Evolutionary conservation across 75 land plant genomes (phyloP).

Genomic region (Isoetes taiwanensis): DNA sequence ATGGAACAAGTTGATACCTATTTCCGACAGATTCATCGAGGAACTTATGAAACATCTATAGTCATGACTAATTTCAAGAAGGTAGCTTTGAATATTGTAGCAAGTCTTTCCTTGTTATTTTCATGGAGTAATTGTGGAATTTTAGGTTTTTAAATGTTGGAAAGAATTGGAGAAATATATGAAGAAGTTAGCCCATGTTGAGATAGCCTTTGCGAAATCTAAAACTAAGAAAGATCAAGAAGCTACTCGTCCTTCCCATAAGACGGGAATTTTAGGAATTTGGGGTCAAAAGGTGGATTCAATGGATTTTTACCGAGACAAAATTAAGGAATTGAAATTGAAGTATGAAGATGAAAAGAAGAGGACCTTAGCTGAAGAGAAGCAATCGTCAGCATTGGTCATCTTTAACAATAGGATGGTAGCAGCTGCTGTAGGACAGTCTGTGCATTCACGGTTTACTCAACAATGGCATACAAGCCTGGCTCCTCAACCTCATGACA

Average conservation of each 20-base stretch:
- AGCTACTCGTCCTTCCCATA: slow-evolving; percentile 48
- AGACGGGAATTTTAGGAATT: slow-evolving; percentile 57
- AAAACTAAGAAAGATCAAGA: slow-evolving; percentile 33
- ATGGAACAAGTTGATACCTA: slow-evolving; percentile 71
- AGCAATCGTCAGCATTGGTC: slow-evolving; percentile 44
- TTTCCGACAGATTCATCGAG: slow-evolving; percentile 64
- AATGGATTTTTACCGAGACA: slow-evolving; percentile 41
- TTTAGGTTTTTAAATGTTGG: too few species aligned
- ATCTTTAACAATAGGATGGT: slow-evolving; percentile 56
- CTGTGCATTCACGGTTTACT: slow-evolving; percentile 41
- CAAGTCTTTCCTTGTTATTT: too few species aligned
- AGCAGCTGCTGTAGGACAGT: slow-evolving; percentile 65
- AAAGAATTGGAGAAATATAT: slow-evolving; percentile 41
- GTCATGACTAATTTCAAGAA: slow-evolving; percentile 43
- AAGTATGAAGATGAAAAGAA: slow-evolving; percentile 45
- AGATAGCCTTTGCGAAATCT: slow-evolving; percentile 41
- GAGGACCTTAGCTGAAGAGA: slow-evolving; percentile 37
- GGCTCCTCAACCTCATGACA: slow-evolving; percentile 76
- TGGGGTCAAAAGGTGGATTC: slow-evolving; percentile 61
- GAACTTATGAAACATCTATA: slow-evolving; percentile 63
- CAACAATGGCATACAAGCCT: slow-evolving; percentile 56
- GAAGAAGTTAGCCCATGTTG: slow-evolving; percentile 61
- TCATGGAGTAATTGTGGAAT: too few species aligned
- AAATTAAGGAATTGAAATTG: slow-evolving; percentile 40
- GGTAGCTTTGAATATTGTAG: too few species aligned